Conservation (phyloP, 208 protist genomes). For the Kentomonas sorsogonicus region DNA sequence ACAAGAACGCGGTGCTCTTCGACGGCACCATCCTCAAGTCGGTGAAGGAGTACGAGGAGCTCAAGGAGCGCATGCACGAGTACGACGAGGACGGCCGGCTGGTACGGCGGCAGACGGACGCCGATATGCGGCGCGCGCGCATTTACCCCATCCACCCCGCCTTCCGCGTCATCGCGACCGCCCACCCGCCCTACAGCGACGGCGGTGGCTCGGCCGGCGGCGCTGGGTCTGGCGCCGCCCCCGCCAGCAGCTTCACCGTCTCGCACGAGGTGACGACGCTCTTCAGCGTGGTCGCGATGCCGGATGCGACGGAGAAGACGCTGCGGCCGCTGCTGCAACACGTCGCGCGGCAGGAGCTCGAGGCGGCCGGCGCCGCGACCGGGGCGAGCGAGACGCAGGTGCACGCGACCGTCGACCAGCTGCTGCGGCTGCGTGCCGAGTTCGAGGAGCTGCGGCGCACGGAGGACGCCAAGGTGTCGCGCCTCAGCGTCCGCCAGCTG, state of each 20-base stretch:
- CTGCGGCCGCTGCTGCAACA: conserved; percentile 42
- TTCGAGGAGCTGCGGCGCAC: conserved; percentile 40
- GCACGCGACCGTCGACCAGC: conserved; percentile 16
- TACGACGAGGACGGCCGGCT: conserved; percentile 14
- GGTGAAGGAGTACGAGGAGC: conserved; percentile 44
- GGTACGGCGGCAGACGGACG: conserved; percentile 23
- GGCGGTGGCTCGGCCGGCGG: conserved; percentile 11
- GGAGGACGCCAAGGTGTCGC: conserved; percentile 68
- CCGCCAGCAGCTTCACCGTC: conserved; percentile 55
- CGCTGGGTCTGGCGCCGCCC: too few relatives aligned
- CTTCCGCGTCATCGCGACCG: conserved; percentile 87
- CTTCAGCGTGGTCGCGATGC: conserved; percentile 86
- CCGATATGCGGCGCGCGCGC: conserved; percentile 37
- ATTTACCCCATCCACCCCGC: conserved; percentile 86
- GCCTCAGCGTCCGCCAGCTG: conserved; percentile 66
- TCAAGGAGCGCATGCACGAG: conserved; percentile 35
- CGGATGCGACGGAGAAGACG: conserved; percentile 31
- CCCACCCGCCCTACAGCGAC: conserved; percentile 38
- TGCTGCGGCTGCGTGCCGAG: conserved; percentile 44
- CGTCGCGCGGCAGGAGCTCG: conserved; percentile 38
- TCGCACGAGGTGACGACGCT: conserved; percentile 78
- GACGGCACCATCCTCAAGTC: conserved; percentile 86
- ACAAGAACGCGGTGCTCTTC: conserved; percentile 62
- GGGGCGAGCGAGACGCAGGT: conserved; percentile 9
- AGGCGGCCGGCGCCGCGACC: conserved; percentile 10